Base-by-base conservation (phyloP, 2,329 filamentous ascomycete genomes). In the Epichloe bromicola region DNA sequence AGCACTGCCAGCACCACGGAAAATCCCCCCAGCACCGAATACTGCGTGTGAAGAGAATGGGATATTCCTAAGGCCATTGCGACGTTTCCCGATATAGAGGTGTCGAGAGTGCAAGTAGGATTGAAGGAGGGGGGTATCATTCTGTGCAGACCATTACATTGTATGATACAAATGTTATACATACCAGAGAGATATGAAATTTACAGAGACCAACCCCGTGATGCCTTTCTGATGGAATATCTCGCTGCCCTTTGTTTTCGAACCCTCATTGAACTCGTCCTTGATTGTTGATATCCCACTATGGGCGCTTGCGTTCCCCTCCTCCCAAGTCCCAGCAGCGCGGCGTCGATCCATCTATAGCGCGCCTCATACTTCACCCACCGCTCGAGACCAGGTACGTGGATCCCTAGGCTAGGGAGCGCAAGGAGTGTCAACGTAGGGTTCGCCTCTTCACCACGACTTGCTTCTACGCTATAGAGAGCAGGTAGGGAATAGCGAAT, bases 401-500 rank as follows among this genome's bases (percentile, higher is more conserved):
- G 61, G 4, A 79, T 60, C 0, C 70, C 73, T 42, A 82, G 60
- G 20, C 74, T 76, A 3, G 78, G 77, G 53, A 81, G 65, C 23
- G 74, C 76, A 12, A 82, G 55, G 51, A 81, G 59, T 40, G 68
- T 70, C 58, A 69, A 56, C 19, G 63, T 62, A 12, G 53, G 57
- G 23, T 52, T 55, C 5, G 30, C 48, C 0, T 54, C 53, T 5
- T 54, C 11, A 5, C 26, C 54, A 3, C 19, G 36, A 17, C 43
- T n/a, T 3, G 38, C 53, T 42, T 75, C 65, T 2, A 69, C 63
- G 7, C 68, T 65, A 58, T 80, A 81, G 7, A 82, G 60, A 1
- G 72, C 78, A 0, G 78, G 78, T 2, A 82, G 61, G 0, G 76
- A 76, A 54, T 70, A 80, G 12, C 78, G 68, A 14, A 74, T 68